Evolutionary conservation across 2,329 filamentous ascomycete species (phyloP), one percentile per base, ranked within the genome.

Genomic region (Myriangium duriaei): DNA sequence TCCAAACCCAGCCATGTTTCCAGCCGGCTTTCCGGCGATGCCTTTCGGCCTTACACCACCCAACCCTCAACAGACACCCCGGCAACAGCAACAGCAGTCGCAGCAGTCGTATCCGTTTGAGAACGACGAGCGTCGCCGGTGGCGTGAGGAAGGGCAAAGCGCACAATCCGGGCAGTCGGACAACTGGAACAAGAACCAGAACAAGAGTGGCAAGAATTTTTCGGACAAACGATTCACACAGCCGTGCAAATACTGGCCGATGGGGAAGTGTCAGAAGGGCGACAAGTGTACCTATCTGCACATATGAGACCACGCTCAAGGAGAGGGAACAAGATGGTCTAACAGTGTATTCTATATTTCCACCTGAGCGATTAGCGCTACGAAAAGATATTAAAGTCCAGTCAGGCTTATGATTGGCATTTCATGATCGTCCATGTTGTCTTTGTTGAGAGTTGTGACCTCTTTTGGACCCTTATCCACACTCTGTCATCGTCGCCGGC

Each of bases 221-320:
- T 40, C 42, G n/a, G 49, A 53, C 15, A 49, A 47, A 6, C 44
- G 47, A 21, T 57, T 51, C 45, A 56, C 51, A 4, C 51, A 51
- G 39, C 53, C 62, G 7, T 74, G 71, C 53, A 62, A 63, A 41
- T 74, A 67, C 51, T 74, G 63, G 63, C 57, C 64, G 24, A 62
- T 69, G 42, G 69, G 69, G 10, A 66, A 63, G 47, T 72, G 70
- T 49, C 56, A 62, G 40, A 72, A 73, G 47, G 67, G 67, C 12
- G 61, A 65, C 14, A 57, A 64, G 29, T 70, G 67, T 52, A 68
- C 65, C n/a, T 69, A 61, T 49, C 55, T 63, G 40, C 66, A 69
- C 40, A 64, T 67, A 45, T 45, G 35, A 34, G 35, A 24, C 35
- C 10, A 16, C 30, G 21, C 13, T 16, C 34, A 13, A 29, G 34